Evolutionary conservation across 306 rosid species (phyloP).

Genomic region (Pterocarpus santalinus): DNA sequence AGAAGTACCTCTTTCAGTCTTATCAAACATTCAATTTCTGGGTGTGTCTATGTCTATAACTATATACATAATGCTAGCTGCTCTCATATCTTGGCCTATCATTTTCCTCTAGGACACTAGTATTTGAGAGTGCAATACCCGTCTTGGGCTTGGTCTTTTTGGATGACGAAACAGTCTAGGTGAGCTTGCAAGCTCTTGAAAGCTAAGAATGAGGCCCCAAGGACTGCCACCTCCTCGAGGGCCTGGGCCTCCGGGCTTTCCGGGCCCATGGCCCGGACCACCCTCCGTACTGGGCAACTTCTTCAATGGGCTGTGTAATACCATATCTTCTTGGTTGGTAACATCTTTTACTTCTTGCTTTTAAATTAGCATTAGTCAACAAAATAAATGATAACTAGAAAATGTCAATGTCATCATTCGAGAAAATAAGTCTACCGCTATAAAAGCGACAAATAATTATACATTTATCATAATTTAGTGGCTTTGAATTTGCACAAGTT

Average conservation of each 20-base stretch:
- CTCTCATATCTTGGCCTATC: neutral
- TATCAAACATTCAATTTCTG: slow-evolving; percentile 2
- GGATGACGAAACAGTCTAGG: neutral
- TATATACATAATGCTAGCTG: neutral
- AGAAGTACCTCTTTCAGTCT: neutral
- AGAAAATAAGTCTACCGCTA: neutral
- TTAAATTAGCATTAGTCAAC: neutral
- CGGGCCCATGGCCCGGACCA: slow-evolving; percentile 38
- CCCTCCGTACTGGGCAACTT: slow-evolving; percentile 35
- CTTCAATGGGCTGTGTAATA: slow-evolving; percentile 40
- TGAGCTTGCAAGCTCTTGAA: neutral
- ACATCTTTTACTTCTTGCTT: slow-evolving; percentile 9
- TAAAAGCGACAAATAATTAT: neutral
- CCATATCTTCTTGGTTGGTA: slow-evolving; percentile 62
- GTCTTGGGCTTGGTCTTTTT: neutral
- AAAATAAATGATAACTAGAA: neutral
- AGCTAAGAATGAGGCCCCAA: slow-evolving; percentile 51
- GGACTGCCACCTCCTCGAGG: slow-evolving; percentile 32
- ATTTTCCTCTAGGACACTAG: neutral
- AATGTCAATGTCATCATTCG: neutral
- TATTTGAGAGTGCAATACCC: neutral
- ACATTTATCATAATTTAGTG: neutral
- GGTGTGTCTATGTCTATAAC: neutral
- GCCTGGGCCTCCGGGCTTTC: slow-evolving; percentile 42
- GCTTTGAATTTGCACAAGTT: neutral